Evolutionary conservation across 169 alveolate genomes (phyloP), one percentile per base, ranked within the genome.

Genomic region (Plasmodium chabaudi): DNA sequence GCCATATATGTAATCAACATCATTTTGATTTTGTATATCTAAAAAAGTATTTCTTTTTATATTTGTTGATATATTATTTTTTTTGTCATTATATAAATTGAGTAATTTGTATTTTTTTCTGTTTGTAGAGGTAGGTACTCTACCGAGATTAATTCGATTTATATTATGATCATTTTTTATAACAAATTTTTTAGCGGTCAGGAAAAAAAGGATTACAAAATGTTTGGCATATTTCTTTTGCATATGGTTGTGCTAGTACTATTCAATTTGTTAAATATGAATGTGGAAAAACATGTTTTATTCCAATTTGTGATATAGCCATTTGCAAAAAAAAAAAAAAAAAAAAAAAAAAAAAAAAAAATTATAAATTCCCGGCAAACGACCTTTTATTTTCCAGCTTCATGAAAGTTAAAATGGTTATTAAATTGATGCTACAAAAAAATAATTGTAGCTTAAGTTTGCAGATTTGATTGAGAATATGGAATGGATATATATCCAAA

Each of bases 1-100:
- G 5, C 88, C 88, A 49, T 75, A 75, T 10, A 75, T 68, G 49
- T 75, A 75, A 75, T 75, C 88, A 21, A 64, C 3, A 39, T 61
- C 69, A 9, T 75, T 47, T 39, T 61, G 27, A 25, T 51, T 56
- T 55, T 75, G 73, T n/a, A 42, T 15, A 49, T 46, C 74, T 17
- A 75, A 51, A 55, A 75, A 75, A 5, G 7, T 61, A 6, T 75
- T 75, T 34, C 88, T 75, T 63, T 17, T 75, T 75, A 15, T 75
- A 64, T 75, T 75, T 56, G 49, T 17, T 46, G 59, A 63, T 47
- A 55, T 34, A 19, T 51, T 63, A 17, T 71, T 17, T 17, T 9
- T 5, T 9, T 63, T 21, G 13, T 34, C 44, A 34, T 47, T 61
- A n/a, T 25, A 17, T 19, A 55, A 57, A n/a, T 53, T 10, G 23